These are phyloP conservation scores for Sordariomycetes sp. DNA, from an alignment of 2,329 filamentous ascomycete genomes.

Conservation along the genomic window DNA sequence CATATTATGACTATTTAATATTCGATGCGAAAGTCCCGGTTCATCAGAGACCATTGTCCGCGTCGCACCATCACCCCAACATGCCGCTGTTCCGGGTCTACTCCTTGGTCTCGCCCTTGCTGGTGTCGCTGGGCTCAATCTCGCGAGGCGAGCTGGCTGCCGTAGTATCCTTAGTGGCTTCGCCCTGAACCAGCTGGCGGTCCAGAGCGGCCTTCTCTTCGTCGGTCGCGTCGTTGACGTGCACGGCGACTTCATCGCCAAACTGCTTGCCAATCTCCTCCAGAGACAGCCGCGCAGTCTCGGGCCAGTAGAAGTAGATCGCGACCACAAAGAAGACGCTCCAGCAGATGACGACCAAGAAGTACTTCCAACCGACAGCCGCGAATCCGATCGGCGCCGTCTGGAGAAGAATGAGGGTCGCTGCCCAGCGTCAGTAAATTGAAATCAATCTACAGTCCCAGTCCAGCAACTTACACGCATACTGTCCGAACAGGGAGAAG, in stretches of 20 bases:
- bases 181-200: too few species aligned
- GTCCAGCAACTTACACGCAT: slow-evolving; percentile 7
- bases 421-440: background rate
- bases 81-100: too few species aligned
- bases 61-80: too few species aligned
- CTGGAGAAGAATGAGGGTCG: slow-evolving; percentile 18
- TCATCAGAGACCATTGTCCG: too few species aligned
- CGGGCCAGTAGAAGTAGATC: slow-evolving; percentile 20
- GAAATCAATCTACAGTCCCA: background rate
- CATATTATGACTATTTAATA: too few species aligned
- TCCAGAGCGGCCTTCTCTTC: slow-evolving; percentile 3
- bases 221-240: background rate
- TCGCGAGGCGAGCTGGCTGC: too few species aligned
- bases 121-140: too few species aligned
- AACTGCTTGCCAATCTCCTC: slow-evolving; percentile 16
- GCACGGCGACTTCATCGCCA: slow-evolving; percentile 8
- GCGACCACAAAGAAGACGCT: slow-evolving; percentile 15
- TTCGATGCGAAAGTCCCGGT: too few species aligned
- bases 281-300: slow-evolving; percentile 13
- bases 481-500: slow-evolving; percentile 14
- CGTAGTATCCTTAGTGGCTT: too few species aligned
- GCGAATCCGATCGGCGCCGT: slow-evolving; percentile 15
- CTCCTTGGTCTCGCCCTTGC: too few species aligned
- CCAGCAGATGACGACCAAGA: slow-evolving; percentile 17
- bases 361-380: slow-evolving; percentile 13